phyloP scores from a whole-genome alignment of 805 yeast species.

The Saturnispora gosingensis region DNA sequence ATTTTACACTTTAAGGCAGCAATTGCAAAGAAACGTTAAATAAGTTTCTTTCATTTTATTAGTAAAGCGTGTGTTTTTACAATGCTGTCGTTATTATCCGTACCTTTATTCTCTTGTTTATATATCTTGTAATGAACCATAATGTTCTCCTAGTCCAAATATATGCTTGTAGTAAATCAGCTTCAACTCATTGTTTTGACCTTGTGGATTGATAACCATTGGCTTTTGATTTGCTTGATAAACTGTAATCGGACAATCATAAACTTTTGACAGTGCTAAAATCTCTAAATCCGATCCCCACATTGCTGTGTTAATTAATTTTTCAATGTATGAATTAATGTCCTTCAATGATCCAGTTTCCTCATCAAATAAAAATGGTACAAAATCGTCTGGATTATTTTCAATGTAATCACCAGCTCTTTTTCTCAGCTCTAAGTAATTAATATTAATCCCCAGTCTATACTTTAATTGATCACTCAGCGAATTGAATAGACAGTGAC shows the following conservation, averaged over 20 bases:
- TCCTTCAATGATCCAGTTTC: slow-evolving; percentile 53
- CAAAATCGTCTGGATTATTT: slow-evolving; percentile 55
- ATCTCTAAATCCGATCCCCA: slow-evolving; percentile 98
- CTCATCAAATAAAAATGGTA: slow-evolving; percentile 81
- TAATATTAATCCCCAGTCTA: slow-evolving; percentile 36
- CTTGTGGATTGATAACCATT: slow-evolving; percentile 52
- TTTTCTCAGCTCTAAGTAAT: slow-evolving; percentile 49
- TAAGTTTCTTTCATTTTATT: neutral
- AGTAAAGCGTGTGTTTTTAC: neutral
- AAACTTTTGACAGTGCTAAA: slow-evolving; percentile 66
- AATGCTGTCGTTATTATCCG: neutral
- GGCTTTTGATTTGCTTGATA: slow-evolving; percentile 70
- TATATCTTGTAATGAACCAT: slow-evolving; percentile 53
- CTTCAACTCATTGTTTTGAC: slow-evolving; percentile 44
- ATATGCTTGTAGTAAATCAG: slow-evolving; percentile 78
- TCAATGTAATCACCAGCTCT: slow-evolving; percentile 61
- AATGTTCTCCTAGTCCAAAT: slow-evolving; percentile 91
- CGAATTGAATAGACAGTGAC: slow-evolving; percentile 87
- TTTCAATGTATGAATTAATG: slow-evolving; percentile 57
- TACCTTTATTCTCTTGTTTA: neutral
- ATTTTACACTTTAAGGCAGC: slow-evolving; percentile 88
- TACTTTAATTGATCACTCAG: slow-evolving; percentile 62
- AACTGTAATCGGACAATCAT: slow-evolving; percentile 64
- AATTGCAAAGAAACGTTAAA: slow-evolving; percentile 29
- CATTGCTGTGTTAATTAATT: slow-evolving; percentile 66